Evolutionary conservation across 2,329 filamentous ascomycete species (phyloP), one percentile per base, ranked within the genome.

Genomic region (Clonostachys chloroleuca): DNA sequence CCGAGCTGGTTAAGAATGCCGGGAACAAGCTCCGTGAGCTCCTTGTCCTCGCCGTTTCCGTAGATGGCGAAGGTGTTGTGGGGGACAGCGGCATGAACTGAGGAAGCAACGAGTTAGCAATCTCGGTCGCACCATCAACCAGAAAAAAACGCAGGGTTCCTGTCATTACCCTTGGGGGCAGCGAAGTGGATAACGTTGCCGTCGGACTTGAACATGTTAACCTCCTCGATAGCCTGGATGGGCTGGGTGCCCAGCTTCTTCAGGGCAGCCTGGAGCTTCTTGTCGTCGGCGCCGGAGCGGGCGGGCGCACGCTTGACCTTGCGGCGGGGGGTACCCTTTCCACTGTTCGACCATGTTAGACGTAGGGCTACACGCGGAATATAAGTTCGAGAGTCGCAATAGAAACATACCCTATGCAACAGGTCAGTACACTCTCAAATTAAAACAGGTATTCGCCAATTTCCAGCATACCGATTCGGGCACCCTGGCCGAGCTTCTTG

Each of bases 171-270:
- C 82, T 96, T 96, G 62, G 94, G 94, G 66, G 89, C 89, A 63
- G 90, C 87, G 72, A 99, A 99, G 84, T 99, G 94, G 67, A 99
- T 97, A 73, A 99, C 94, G 74, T 99, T 99, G 73, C 94, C 94
- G 70, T 99, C 94, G 69, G 89, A 87, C 88, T 99, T 99, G 87
- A 99, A 99, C 94, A 99, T 99, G 87, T 99, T 99, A 72, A 99
- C 94, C 81, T 99, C 94, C 85, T 99, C 94, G 64, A 99, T 99
- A 58, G 89, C 90, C 80, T 95, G 92, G 75, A 99, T 97, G 65
- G 94, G 94, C 84, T 99, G 94, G 51, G 95, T 92, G 77, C 97
- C 97, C 73, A 99, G 85, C 87, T 99, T 99, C 89, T 99, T 99
- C 59, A 99, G 83, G 54, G 90, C 79, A 53, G 86, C 84, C 80